A percentile compares a stretch with the other conserved stretches of the same genome.
phyloP scores from a whole-genome alignment of 108 stramenopile genomes.

The Nitzschia putrida region DNA sequence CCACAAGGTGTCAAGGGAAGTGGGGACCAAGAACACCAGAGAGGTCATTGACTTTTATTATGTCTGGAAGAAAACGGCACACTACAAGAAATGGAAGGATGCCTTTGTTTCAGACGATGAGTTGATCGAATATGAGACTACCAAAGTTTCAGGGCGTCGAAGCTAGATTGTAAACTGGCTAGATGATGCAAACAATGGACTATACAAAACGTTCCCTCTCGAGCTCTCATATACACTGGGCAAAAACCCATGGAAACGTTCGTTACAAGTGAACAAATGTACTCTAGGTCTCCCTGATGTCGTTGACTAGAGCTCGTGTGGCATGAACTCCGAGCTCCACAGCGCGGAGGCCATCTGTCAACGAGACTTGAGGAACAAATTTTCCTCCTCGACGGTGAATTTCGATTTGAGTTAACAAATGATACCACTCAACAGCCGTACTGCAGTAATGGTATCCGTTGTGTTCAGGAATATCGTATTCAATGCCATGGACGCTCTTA shows the following conservation, averaged over 20 bases:
- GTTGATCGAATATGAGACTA: background rate
- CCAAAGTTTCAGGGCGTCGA: background rate
- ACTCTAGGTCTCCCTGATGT: slow-evolving; percentile 5
- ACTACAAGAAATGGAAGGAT: slow-evolving; percentile 87
- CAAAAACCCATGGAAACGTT: too few relatives aligned
- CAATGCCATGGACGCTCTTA: slow-evolving; percentile 59
- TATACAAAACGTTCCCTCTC: too few relatives aligned
- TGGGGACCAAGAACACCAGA: slow-evolving; percentile 79
- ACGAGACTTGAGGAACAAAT: slow-evolving; percentile 64
- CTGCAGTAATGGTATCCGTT: slow-evolving; percentile 80
- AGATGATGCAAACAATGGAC: too few relatives aligned
- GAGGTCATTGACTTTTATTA: slow-evolving; percentile 97
- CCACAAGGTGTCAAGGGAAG: slow-evolving; percentile 57
- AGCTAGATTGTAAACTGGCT: background rate
- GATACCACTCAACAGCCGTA: slow-evolving; percentile 81
- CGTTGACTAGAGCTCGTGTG: slow-evolving; percentile 41
- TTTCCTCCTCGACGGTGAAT: slow-evolving; percentile 36
- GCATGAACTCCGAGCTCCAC: slow-evolving; percentile 76
- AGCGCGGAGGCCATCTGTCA: slow-evolving; percentile 76
- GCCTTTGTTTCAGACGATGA: slow-evolving; percentile 42
- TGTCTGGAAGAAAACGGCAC: slow-evolving; percentile 94
- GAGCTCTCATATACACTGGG: too few relatives aligned
- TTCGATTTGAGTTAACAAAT: slow-evolving; percentile 51
- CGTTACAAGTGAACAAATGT: background rate
- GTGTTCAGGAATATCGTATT: slow-evolving; percentile 73